Evolutionary conservation across 805 yeast genomes (phyloP), one percentile per base, ranked within the genome.

Genomic region (Tetrapisispora nanseiensis): DNA sequence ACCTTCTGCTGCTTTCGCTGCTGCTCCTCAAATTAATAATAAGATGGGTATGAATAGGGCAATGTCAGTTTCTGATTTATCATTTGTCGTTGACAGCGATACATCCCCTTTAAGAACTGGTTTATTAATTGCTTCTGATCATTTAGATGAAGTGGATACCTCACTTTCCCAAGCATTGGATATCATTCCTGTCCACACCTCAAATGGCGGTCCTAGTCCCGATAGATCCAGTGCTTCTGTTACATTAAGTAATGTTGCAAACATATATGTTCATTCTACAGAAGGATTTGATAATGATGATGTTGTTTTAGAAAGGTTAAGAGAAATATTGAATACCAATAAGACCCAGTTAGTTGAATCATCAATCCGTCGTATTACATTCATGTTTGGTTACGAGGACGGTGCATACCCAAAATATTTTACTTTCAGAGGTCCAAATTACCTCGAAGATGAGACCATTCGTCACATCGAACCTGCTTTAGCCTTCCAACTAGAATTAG

Each of bases 401-500:
- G 97, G 97, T 50, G 63, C 83, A 39, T 89, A 90, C 66, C 98
- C 98, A 55, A 85, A 83, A 65, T 92, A 90, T 71, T 92, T 81
- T 71, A 92, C 97, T 30, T 92, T 86, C 76, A 85, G 84, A 57
- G 95, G 90, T 47, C 95, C 95, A 40, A 73, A 74, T 29, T 92
- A 83, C 61, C 57, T 55, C 28, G 99, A 92, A 69, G 95, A 92
- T 69, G 78, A 81, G 66, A 89, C 89, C 18, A 84, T 92, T 62
- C 87, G 99, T 71, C 97, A 92, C 63, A 87, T 92, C 54, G 97
- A 92, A 66, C 99, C 99, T 20, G 96, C 97, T 33, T 73, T 90
- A 56, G 97, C 98, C 40, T 92, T 80, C 83, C 98, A 92, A 71
- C 75, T 92, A 52, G 99, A 92, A 68, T 74, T 92, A 49, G 90